Evolutionary conservation across 352 stramenopile genomes (phyloP).

Genomic region (Globisporangium nagaii): DNA sequence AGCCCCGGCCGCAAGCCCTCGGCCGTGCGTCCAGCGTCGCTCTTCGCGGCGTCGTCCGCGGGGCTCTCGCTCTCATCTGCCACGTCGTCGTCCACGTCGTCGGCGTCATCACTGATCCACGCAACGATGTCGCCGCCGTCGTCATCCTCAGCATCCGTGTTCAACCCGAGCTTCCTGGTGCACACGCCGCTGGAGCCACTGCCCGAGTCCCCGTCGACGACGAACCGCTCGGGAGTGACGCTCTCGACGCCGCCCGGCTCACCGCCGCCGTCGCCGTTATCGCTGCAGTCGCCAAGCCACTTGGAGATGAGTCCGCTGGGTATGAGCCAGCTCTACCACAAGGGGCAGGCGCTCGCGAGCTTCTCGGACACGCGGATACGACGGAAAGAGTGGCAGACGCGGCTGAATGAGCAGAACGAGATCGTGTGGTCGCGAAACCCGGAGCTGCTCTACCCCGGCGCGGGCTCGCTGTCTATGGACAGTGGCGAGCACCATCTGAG

Average conservation of each 20-base stretch:
- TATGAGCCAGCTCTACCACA: neutral
- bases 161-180: conserved; percentile 8
- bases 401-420: conserved; percentile 16
- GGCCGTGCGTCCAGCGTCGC: conserved; percentile 21
- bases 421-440: conserved; percentile 27
- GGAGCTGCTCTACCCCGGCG: no score
- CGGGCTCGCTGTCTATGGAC: neutral
- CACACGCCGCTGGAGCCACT: conserved; percentile 11
- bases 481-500: neutral
- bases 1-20: conserved; percentile 20
- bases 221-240: neutral
- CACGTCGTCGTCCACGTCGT: conserved; percentile 12
- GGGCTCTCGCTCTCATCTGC: conserved; percentile 21
- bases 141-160: conserved; percentile 1
- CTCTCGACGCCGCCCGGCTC: conserved; percentile 6
- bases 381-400: conserved; percentile 37
- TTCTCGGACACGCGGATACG: conserved; percentile 9
- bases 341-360: neutral
- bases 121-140: neutral
- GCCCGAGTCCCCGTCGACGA: conserved; percentile 11
- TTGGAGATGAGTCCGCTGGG: neutral
- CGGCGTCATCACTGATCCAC: neutral
- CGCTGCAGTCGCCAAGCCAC: neutral
- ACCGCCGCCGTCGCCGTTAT: neutral
- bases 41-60: conserved; percentile 21